A percentile compares a stretch with the other conserved stretches of the same genome.
Evolutionary conservation across 352 stramenopile species (phyloP).

Genomic region (Plasmopara muralis): DNA sequence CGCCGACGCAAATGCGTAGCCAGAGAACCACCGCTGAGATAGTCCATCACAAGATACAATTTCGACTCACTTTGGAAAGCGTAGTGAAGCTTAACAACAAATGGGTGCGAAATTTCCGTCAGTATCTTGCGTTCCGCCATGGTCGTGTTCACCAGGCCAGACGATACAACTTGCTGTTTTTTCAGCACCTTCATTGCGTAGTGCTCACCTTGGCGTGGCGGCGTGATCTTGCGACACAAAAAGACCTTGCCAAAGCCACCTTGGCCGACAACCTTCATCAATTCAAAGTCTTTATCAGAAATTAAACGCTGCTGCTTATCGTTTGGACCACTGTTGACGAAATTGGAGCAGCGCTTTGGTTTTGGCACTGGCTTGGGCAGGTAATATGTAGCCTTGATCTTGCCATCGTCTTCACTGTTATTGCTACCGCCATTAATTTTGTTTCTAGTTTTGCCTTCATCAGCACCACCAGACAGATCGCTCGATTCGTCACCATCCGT

Average conservation of each 20-base stretch:
- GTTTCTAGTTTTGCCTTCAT: constrained; percentile 36
- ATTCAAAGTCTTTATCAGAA: constrained; percentile 91
- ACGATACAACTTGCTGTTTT: constrained; percentile 89
- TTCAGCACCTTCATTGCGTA: constrained; percentile 99
- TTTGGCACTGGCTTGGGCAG: constrained; percentile 67
- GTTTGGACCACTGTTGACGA: constrained; percentile 13
- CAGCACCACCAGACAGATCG: constrained; percentile 56
- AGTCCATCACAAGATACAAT: constrained; percentile 92
- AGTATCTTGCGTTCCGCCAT: constrained; percentile 91
- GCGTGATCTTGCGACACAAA: constrained; percentile 91
- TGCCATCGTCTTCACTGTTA: constrained; percentile 29
- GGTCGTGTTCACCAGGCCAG: constrained; percentile 89
- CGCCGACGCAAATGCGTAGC: constrained; percentile 85
- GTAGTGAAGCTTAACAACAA: constrained; percentile 92
- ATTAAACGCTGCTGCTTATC: constrained; percentile 38
- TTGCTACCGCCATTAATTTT: constrained; percentile 15
- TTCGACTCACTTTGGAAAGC: constrained; percentile 92
- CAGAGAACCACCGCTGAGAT: constrained; percentile 86
- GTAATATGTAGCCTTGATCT: constrained; percentile 73
- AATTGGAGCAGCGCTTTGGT: constrained; percentile 18
- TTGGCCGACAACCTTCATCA: constrained; percentile 97
- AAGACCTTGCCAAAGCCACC: constrained; percentile 98
- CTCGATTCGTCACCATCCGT: constrained; percentile 69
- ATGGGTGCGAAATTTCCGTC: constrained; percentile 89
- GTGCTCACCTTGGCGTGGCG: constrained; percentile 86